Percentiles rank a stretch among this genome's conserved stretches.
phyloP scores from a whole-genome alignment of 2,329 filamentous ascomycete species.

The Gaeumannomyces tritici region DNA sequence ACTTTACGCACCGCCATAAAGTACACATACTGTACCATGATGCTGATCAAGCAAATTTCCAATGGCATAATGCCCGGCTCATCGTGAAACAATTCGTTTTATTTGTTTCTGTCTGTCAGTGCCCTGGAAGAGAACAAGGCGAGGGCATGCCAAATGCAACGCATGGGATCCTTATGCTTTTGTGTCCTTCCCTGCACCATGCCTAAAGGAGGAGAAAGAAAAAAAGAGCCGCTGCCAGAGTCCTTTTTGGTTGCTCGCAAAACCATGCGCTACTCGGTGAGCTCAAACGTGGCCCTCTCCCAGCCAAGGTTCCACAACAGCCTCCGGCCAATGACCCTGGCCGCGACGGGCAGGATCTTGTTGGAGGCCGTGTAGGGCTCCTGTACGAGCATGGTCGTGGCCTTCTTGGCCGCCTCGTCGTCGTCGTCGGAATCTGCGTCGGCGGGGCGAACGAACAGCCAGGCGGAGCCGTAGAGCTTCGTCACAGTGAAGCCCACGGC shows the following conservation, averaged over 20 bases:
- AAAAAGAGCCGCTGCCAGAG: background rate
- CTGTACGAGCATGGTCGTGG: background rate
- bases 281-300: conserved; percentile 3
- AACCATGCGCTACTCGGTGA: background rate
- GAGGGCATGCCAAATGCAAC: background rate
- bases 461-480: conserved; percentile 9
- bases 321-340: conserved; percentile 3
- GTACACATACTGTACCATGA: background rate
- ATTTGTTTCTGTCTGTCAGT: background rate
- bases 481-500: conserved; percentile 3
- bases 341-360: background rate
- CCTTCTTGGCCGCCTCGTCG: background rate
- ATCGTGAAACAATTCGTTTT: background rate
- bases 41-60: background rate
- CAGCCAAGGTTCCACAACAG: conserved; percentile 3
- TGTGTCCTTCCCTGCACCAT: background rate
- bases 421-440: background rate
- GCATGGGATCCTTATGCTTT: background rate
- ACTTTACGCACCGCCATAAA: no score
- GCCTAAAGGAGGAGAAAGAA: background rate
- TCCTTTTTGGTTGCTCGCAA: background rate
- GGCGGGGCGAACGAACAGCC: conserved; percentile 8
- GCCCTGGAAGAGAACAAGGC: background rate
- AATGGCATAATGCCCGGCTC: background rate
- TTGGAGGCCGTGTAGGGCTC: conserved; percentile 3